phyloP scores from a whole-genome alignment of 768 basidiomycete species.

The Coprinopsis marcescibilis region DNA sequence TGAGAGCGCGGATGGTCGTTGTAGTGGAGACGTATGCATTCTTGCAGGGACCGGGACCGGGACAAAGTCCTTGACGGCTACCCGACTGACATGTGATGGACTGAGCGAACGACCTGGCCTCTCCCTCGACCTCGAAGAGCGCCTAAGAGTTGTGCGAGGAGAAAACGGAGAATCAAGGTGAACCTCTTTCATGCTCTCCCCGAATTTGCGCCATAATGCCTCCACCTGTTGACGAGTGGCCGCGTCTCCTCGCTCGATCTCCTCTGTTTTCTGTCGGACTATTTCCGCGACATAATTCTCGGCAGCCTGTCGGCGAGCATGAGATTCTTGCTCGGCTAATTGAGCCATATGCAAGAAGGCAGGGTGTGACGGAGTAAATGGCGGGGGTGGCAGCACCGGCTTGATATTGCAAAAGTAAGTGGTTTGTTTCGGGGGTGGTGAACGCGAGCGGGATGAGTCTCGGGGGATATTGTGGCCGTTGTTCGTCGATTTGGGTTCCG shows the following conservation, averaged over 20 bases:
- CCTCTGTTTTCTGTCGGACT: slow-evolving; percentile 46
- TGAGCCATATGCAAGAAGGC: slow-evolving; percentile 61
- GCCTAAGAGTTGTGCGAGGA: slow-evolving; percentile 6
- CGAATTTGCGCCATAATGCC: slow-evolving; percentile 55
- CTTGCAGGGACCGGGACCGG: slow-evolving; percentile 40
- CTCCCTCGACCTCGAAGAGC: slow-evolving; percentile 10
- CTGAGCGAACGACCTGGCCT: slow-evolving; percentile 13
- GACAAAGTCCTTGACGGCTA: slow-evolving; percentile 50
- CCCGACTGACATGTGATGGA: slow-evolving; percentile 25
- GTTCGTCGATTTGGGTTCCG: slow-evolving; percentile 21
- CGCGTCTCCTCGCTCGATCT: slow-evolving; percentile 51
- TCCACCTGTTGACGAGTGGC: slow-evolving; percentile 55
- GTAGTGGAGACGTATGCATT: slow-evolving; percentile 31
- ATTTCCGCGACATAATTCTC: slow-evolving; percentile 53
- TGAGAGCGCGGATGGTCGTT: slow-evolving; percentile 58
- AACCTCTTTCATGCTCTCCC: slow-evolving; percentile 38
- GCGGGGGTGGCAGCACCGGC: slow-evolving; percentile 67
- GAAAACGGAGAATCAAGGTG: slow-evolving; percentile 30
- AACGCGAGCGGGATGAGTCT: slow-evolving; percentile 19
- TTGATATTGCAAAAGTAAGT: slow-evolving; percentile 47
- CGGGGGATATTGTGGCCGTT: slow-evolving; percentile 21
- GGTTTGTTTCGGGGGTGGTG: slow-evolving; percentile 24
- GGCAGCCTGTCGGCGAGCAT: slow-evolving; percentile 46
- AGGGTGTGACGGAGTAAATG: slow-evolving; percentile 71
- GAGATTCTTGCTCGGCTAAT: slow-evolving; percentile 50